phyloP scores from a whole-genome alignment of 2,329 filamentous ascomycete species.

The Didymella segeticola region DNA sequence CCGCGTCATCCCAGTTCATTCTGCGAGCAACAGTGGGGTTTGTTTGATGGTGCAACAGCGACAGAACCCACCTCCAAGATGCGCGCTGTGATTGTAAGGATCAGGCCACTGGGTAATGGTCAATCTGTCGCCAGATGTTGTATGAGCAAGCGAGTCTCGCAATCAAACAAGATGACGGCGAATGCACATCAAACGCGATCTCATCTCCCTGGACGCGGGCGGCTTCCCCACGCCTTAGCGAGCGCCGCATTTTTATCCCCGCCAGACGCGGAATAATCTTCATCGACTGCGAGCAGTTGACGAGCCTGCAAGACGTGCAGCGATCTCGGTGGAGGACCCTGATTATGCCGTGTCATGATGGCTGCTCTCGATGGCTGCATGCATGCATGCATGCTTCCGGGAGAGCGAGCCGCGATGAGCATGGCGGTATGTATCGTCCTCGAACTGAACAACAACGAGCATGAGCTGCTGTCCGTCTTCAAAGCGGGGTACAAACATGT shows the following conservation, averaged over 20 bases:
- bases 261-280: constrained; percentile 19
- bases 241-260: constrained; percentile 17
- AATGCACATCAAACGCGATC: constrained; percentile 30
- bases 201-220: constrained; percentile 29
- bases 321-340: constrained; percentile 19
- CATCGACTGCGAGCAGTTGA: constrained; percentile 14
- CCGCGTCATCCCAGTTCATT: constrained; percentile 26
- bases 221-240: constrained; percentile 35
- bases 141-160: constrained; percentile 4
- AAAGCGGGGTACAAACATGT: constrained; percentile 37
- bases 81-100: constrained; percentile 15
- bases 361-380: constrained; percentile 17
- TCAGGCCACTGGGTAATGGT: constrained; percentile 5
- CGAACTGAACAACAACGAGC: constrained; percentile 8
- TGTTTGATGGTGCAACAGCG: constrained; percentile 26
- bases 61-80: constrained; percentile 17
- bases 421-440: constrained; percentile 11
- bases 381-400: too few species aligned
- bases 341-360: constrained; percentile 15
- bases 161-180: constrained; percentile 28
- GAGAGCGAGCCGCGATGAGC: constrained; percentile 12
- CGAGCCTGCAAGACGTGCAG: constrained; percentile 16
- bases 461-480: constrained; percentile 1
- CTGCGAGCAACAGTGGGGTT: constrained; percentile 25
- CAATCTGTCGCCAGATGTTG: neutral